Conservation (phyloP, 2,329 filamentous ascomycete species). For the Phialophora expanda region DNA sequence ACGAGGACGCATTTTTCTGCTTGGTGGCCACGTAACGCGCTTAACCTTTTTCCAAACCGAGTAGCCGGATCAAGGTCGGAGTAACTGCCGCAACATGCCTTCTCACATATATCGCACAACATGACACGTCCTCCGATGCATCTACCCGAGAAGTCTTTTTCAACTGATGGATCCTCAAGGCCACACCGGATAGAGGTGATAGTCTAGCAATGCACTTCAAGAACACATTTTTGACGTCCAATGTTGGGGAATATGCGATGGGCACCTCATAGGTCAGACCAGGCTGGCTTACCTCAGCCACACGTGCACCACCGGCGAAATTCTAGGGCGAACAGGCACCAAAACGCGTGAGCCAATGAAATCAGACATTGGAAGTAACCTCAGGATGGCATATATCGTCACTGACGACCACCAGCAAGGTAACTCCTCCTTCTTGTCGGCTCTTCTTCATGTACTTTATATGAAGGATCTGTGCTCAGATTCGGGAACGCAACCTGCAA, state of each 20-base stretch:
- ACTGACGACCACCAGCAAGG: slow-evolving; percentile 6
- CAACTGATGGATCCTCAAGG: neutral
- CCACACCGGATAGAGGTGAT: neutral
- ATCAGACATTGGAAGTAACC: slow-evolving; percentile 2
- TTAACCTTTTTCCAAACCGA: slow-evolving; percentile 18
- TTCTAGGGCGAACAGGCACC: slow-evolving; percentile 24
- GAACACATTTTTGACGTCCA: neutral
- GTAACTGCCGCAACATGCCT: slow-evolving; percentile 25
- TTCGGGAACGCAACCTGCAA: neutral
- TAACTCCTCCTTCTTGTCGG: neutral
- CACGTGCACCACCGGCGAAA: slow-evolving; percentile 5
- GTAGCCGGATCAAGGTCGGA: slow-evolving; percentile 26
- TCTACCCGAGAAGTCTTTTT: neutral
- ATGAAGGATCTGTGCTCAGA: neutral
- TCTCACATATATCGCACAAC: slow-evolving; percentile 28
- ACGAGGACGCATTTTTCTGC: neutral
- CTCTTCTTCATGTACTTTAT: neutral
- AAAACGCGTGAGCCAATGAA: slow-evolving; percentile 19
- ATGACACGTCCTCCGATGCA: slow-evolving; percentile 31
- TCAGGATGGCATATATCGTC: slow-evolving; percentile 13
- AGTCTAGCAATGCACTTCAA: neutral
- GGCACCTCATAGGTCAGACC: neutral
- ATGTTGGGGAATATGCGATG: neutral
- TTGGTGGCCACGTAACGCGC: slow-evolving; percentile 12
- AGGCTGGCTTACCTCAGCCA: slow-evolving; percentile 35